These are phyloP conservation scores for Candida golubevii DNA, from an alignment of 805 yeast genomes.

Conservation along the genomic window DNA sequence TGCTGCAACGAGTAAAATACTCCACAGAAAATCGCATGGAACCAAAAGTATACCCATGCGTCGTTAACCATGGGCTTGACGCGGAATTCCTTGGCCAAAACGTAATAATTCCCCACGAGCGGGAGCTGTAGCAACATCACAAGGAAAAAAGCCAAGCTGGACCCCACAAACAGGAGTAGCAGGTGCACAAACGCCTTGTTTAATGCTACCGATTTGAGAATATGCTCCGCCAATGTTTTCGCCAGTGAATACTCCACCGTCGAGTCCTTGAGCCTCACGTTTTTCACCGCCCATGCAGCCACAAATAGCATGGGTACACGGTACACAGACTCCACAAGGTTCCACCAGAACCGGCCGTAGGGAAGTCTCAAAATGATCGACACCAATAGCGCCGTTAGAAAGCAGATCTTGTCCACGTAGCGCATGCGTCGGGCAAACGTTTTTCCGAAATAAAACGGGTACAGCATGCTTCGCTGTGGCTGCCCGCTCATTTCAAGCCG, in stretches of 20 bases:
- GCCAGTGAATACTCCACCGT: conserved; percentile 30
- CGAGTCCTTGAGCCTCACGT: conserved; percentile 21
- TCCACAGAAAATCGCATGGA: conserved; percentile 38
- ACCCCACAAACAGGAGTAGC: conserved; percentile 9
- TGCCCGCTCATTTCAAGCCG: background rate
- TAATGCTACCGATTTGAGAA: conserved; percentile 12
- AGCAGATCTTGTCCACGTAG: conserved; percentile 30
- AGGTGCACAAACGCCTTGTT: conserved; percentile 18
- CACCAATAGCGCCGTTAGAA: conserved; percentile 23
- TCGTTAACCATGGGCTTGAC: conserved; percentile 36
- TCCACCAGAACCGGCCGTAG: conserved; percentile 24
- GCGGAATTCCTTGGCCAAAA: conserved; percentile 37
- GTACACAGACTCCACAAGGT: conserved; percentile 21
- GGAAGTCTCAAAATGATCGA: conserved; percentile 27
- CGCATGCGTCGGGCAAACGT: conserved; percentile 33
- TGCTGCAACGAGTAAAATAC: conserved; percentile 48
- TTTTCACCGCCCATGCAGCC: conserved; percentile 26
- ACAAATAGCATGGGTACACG: conserved; percentile 30
- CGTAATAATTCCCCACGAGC: conserved; percentile 21
- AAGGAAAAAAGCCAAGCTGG: conserved; percentile 15
- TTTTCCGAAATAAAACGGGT: conserved; percentile 24
- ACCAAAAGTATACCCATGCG: conserved; percentile 49
- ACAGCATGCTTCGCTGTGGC: conserved; percentile 13
- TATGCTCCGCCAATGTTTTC: conserved; percentile 33
- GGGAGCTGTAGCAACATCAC: conserved; percentile 28